Percentiles rank a stretch among this genome's conserved stretches.
phyloP scores from a whole-genome alignment of 2,329 filamentous ascomycete species.

The Bipolaris victoriae region DNA sequence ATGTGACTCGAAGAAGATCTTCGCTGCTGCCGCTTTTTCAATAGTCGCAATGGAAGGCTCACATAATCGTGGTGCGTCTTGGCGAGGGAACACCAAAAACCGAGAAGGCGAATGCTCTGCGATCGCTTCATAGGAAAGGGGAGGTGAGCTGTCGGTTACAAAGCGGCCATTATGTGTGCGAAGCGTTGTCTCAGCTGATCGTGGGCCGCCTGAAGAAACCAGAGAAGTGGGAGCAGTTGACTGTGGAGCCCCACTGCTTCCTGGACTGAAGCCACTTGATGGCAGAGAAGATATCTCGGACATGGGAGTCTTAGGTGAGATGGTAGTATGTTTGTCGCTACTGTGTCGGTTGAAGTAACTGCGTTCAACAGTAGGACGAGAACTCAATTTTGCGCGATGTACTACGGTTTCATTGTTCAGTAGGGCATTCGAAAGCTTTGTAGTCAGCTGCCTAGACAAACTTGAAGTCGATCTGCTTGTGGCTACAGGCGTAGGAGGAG shows the following conservation, averaged over 20 bases:
- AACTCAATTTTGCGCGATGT: conserved; percentile 37
- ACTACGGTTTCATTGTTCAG: conserved; percentile 42
- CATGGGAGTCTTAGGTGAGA: conserved; percentile 15
- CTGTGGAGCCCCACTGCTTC: conserved; percentile 36
- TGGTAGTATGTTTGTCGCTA: conserved; percentile 5
- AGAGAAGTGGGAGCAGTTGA: conserved; percentile 47
- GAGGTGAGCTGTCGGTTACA: conserved; percentile 25
- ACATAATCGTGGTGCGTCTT: conserved; percentile 39
- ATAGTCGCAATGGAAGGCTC: conserved; percentile 64
- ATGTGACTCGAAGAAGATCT: conserved; percentile 84
- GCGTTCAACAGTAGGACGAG: conserved; percentile 35
- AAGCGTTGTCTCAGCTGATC: conserved; percentile 39
- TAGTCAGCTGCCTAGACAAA: conserved; percentile 34
- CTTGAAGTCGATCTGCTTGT: conserved; percentile 40
- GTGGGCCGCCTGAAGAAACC: conserved; percentile 39
- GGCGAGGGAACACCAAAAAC: conserved; percentile 43
- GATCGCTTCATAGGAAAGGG: conserved; percentile 18
- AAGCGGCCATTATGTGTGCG: conserved; percentile 25
- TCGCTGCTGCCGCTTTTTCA: conserved; percentile 79
- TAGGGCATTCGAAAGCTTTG: conserved; percentile 35
- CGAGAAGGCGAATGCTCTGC: conserved; percentile 25
- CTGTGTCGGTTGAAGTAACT: conserved; percentile 15
- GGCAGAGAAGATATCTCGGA: conserved; percentile 31
- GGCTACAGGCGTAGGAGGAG: conserved; percentile 23
- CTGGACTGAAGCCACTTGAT: conserved; percentile 34